These are phyloP conservation scores for Stylosanthes scabra DNA, from an alignment of 331 rosid species.

Conservation along the genomic window DNA sequence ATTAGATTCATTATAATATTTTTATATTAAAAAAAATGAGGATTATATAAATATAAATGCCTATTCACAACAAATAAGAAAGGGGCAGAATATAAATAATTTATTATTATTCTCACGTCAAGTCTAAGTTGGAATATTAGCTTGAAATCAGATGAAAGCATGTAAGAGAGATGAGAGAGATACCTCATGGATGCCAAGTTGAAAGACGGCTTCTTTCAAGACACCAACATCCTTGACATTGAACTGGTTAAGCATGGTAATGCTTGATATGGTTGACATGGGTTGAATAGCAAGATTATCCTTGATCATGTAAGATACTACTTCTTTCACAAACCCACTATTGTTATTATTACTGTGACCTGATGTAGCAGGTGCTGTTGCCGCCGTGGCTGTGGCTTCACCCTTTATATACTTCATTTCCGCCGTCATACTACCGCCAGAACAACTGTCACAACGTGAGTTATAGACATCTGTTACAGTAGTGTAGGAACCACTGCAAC, in stretches of 20 bases:
- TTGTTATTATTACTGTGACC: not conserved
- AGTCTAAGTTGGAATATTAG: too few species aligned
- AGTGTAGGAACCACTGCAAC: not conserved
- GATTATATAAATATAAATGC: too few species aligned
- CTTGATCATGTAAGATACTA: conserved; percentile 52
- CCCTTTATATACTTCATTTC: conserved; percentile 12
- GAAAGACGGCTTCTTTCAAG: too few species aligned
- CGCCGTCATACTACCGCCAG: conserved; percentile 33
- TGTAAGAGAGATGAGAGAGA: too few species aligned
- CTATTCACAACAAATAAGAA: too few species aligned
- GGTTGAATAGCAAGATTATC: conserved; percentile 51
- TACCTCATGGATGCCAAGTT: too few species aligned
- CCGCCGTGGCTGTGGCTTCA: not conserved
- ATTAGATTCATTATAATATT: too few species aligned
- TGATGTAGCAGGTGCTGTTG: too few species aligned
- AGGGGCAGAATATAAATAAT: too few species aligned
- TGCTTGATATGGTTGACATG: conserved; percentile 48
- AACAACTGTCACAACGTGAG: conserved; percentile 38
- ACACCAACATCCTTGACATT: conserved; percentile 18
- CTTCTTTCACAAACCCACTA: conserved; percentile 46
- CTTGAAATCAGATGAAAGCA: too few species aligned
- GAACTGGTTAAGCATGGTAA: conserved; percentile 43
- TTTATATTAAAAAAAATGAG: too few species aligned
- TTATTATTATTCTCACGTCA: too few species aligned
- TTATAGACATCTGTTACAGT: conserved; percentile 37